Conservation (phyloP, 1,284 basidiomycete genomes). For the Microbotryomycetes sp. region DNA sequence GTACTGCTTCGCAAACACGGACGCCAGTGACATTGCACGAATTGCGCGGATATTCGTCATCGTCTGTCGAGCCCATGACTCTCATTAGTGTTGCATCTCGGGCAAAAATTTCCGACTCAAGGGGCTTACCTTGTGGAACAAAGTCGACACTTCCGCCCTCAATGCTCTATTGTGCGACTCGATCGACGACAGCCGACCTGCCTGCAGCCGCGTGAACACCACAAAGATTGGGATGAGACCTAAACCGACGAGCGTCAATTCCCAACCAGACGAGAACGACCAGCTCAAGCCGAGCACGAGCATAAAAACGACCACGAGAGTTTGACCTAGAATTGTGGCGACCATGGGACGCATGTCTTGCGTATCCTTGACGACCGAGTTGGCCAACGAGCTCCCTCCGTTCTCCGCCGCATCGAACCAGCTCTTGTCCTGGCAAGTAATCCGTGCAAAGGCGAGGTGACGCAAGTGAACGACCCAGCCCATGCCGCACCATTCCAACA, state of each 20-base stretch:
- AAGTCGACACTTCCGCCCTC: constrained; percentile 74
- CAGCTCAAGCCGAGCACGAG: constrained; percentile 73
- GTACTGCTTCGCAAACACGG: constrained; percentile 65
- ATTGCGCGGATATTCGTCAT: constrained; percentile 80
- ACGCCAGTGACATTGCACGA: constrained; percentile 80
- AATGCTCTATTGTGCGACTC: constrained; percentile 75
- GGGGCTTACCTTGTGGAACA: constrained; percentile 52
- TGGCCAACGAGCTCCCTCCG: constrained; percentile 60
- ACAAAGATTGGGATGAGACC: constrained; percentile 81
- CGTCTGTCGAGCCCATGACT: constrained; percentile 47
- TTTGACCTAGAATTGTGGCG: constrained; percentile 65
- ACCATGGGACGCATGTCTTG: constrained; percentile 81
- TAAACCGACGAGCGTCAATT: constrained; percentile 83
- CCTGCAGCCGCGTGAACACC: constrained; percentile 64
- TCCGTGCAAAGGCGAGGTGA: constrained; percentile 51
- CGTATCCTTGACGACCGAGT: constrained; percentile 78
- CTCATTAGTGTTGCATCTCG: no score
- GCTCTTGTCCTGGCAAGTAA: constrained; percentile 77
- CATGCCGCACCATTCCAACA: constrained; percentile 68
- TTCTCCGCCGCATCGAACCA: constrained; percentile 77
- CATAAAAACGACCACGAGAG: constrained; percentile 70
- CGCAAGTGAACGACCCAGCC: constrained; percentile 70
- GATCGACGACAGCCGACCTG: constrained; percentile 59
- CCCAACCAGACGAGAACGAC: constrained; percentile 84
- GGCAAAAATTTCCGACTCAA: not conserved